Evolutionary conservation across 2,329 filamentous ascomycete species (phyloP).

Genomic region (Ascochyta fabae): DNA sequence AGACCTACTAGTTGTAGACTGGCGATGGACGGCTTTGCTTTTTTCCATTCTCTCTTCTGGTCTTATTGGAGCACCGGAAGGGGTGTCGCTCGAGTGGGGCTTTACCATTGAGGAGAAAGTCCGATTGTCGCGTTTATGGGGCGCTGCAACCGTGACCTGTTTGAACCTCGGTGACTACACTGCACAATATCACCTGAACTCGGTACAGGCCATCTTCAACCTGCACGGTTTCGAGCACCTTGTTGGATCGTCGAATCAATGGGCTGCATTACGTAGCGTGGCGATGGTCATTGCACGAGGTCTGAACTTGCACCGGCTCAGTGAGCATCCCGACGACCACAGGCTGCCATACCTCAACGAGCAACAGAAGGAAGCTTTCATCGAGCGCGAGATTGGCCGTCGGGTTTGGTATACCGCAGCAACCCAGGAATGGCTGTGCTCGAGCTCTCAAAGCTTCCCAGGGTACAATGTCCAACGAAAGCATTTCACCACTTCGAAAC

Average conservation of each 20-base stretch:
- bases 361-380: constrained; percentile 35
- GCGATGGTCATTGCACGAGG: constrained; percentile 57
- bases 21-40: constrained; percentile 51
- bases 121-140: constrained; percentile 54
- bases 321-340: constrained; percentile 36
- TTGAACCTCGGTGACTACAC: constrained; percentile 57
- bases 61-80: constrained; percentile 51
- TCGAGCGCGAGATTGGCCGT: constrained; percentile 48
- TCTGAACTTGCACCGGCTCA: constrained; percentile 53
- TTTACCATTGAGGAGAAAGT: constrained; percentile 52
- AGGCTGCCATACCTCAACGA: constrained; percentile 22
- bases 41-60: constrained; percentile 55
- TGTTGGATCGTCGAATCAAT: constrained; percentile 57
- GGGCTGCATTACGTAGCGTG: constrained; percentile 54
- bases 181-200: constrained; percentile 45
- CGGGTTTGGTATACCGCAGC: constrained; percentile 50
- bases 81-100: constrained; percentile 51
- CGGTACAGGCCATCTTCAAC: constrained; percentile 56
- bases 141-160: constrained; percentile 54
- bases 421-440: constrained; percentile 53
- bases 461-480: constrained; percentile 41
- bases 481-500: constrained; percentile 45
- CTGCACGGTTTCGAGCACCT: constrained; percentile 59
- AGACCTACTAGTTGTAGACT: constrained; percentile 44
- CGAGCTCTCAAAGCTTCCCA: constrained; percentile 50